Evolutionary conservation across 495 filamentous ascomycete species (phyloP), one percentile per base, ranked within the genome.

Genomic region (Aspergillus ellipticus): DNA sequence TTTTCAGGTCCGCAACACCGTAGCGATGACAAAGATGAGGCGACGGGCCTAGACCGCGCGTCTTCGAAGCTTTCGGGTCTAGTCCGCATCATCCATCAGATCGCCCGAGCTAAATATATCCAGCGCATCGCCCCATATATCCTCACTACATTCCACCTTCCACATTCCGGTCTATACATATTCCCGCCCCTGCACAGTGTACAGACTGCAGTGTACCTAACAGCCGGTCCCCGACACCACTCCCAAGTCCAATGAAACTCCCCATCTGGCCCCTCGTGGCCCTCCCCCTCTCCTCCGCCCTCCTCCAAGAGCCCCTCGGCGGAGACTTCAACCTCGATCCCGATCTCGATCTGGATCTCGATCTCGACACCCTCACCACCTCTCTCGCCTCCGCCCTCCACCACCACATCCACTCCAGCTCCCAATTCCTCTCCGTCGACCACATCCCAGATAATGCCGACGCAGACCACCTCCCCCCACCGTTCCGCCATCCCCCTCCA

Each of bases 201-300:
- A 43, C 28, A 54, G n/a, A n/a, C n/a, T 46, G 4, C 21, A n/a
- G 3, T 26, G 16, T 20, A 43, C 39, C 37, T 10, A 31, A 21
- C 21, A n/a, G n/a, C n/a, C n/a, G n/a, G n/a, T n/a, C n/a, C n/a
- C n/a, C n/a, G n/a, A n/a, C n/a, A n/a, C n/a, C n/a, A n/a, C n/a
- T 16, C 9, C 42, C 3, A 29, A n/a, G n/a, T 28, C 39, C 9
- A n/a, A 54, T 54, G 52, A 54, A 47, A 35, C 5, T 46, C 21
- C 21, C 9, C 26, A 11, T 31, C 49, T 49, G 49, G 26, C 47
- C 42, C 21, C 24, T 53, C 29, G 58, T 33, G 29, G 52, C 31
- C 15, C 45, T 49, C 31, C 28, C 31, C 13, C 41, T 45, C 16
- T n/a, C 54, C 35, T 33, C 54, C 17, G 49, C 54, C 26, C 17